A percentile compares a stretch with the other conserved stretches of the same genome.
These are phyloP conservation scores for Alternaria sp. DNA, from an alignment of 2,329 filamentous ascomycete genomes.

Conservation along the genomic window DNA sequence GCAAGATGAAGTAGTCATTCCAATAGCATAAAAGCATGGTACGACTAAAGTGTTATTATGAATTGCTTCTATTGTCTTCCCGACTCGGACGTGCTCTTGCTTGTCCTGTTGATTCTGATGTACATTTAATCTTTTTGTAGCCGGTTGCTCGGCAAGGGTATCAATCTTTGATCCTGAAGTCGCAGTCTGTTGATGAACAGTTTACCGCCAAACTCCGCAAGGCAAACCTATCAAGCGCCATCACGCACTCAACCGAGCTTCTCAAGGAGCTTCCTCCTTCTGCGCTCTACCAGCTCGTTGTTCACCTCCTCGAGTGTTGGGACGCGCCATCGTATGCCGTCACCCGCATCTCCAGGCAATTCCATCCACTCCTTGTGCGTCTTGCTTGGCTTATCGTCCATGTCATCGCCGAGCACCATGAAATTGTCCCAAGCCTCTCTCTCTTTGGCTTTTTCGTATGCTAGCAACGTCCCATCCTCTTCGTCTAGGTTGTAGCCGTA, in stretches of 20 bases:
- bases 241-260: slow-evolving; percentile 65
- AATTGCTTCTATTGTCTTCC: neutral
- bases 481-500: slow-evolving; percentile 95
- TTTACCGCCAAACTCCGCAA: slow-evolving; percentile 10
- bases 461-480: slow-evolving; percentile 82
- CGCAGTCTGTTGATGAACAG: slow-evolving; percentile 18
- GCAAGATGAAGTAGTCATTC: neutral
- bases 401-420: slow-evolving; percentile 63
- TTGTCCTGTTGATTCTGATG: slow-evolving; percentile 14
- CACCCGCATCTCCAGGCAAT: slow-evolving; percentile 85
- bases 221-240: neutral
- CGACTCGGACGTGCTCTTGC: slow-evolving; percentile 29
- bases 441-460: slow-evolving; percentile 86
- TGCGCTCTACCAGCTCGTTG: slow-evolving; percentile 86
- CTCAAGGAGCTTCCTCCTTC: slow-evolving; percentile 83
- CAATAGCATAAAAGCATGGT: neutral
- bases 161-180: slow-evolving; percentile 17
- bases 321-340: slow-evolving; percentile 82
- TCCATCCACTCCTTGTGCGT: slow-evolving; percentile 72
- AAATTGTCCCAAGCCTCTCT: slow-evolving; percentile 78
- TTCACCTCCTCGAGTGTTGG: slow-evolving; percentile 94
- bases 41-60: neutral
- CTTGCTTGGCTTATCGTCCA: slow-evolving; percentile 35
- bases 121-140: slow-evolving; percentile 16
- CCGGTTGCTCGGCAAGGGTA: slow-evolving; percentile 24